Base-by-base conservation (phyloP, 208 protist species). In the Acanthamoeba lenticulata region DNA sequence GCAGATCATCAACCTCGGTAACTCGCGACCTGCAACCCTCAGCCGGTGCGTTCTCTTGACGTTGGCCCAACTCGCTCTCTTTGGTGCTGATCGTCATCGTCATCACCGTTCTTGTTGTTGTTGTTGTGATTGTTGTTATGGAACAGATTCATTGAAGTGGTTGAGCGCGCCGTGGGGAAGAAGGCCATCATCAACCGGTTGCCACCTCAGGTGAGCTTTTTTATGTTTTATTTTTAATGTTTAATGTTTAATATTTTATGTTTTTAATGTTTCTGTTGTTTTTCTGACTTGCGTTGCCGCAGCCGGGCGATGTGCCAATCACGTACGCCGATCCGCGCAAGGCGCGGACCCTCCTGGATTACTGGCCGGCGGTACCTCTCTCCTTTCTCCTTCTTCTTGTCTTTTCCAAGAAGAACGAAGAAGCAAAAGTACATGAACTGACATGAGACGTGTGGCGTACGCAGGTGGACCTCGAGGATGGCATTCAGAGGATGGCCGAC, bases 1-100 rank as follows among this genome's bases (percentile, higher is more conserved):
- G 72, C 47, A 94, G n/a, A n/a, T 94, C 36, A 85, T 94, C 72
- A 94, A 94, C 67, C 47, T 94, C 24, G 90, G 90, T 24, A 94
- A 94, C 90, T 94, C 90, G 55, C 62, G 55, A 55, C 81, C 90
- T 29, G 42, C 85, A 7, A 15, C 29, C 15, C 36, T 94, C 2
- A 83, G 85, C 29, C 44, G 45, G 86, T 92, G 47, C 19, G 0
- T 17, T 15, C 77, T 2, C 77, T 52, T 17, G 6, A 15, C n/a
- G n/a, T n/a, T n/a, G n/a, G n/a, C n/a, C n/a, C n/a, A n/a, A 49
- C 24, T 17, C 47, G 24, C 55, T 88, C 34, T 5, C 74, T 1
- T 85, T 13, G 0, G 32, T 24, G 9, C 15, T 0, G 24, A 49
- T 36, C 11, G 27, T 24, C 77, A 86, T 1, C 0, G 27, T 24